Percentiles rank a stretch among this genome's conserved stretches.
These are phyloP conservation scores for Ophiocordyceps camponoti-saundersi DNA, from an alignment of 2,329 filamentous ascomycete species.

Conservation along the genomic window DNA sequence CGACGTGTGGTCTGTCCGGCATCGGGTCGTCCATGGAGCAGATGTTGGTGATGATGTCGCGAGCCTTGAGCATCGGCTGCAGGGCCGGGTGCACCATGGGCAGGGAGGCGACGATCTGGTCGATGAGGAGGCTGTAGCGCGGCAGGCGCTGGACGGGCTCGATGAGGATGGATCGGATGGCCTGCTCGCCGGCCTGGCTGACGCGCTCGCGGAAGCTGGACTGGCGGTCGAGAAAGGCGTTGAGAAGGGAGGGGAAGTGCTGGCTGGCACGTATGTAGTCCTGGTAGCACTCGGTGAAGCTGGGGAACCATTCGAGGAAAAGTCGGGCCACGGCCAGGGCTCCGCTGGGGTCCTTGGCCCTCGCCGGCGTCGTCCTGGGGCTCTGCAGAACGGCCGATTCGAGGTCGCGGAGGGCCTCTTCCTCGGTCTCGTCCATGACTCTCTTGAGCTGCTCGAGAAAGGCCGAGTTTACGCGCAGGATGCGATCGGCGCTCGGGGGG, in stretches of 20 bases:
- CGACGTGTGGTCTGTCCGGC: conserved; percentile 55
- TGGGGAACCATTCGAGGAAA: conserved; percentile 82
- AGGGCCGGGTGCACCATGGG: conserved; percentile 76
- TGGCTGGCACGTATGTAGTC: conserved; percentile 87
- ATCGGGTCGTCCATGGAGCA: conserved; percentile 71
- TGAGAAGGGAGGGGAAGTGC: conserved; percentile 68
- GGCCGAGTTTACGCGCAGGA: conserved; percentile 62
- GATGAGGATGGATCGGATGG: conserved; percentile 78
- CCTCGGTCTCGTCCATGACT: conserved; percentile 69
- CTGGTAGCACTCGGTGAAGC: conserved; percentile 79
- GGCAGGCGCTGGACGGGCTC: conserved; percentile 91
- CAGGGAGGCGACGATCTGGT: conserved; percentile 78
- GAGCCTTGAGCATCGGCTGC: conserved; percentile 66
- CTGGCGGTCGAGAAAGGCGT: conserved; percentile 59
- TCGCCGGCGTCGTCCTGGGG: conserved; percentile 20
- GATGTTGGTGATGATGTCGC: conserved; percentile 90
- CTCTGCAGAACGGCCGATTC: conserved; percentile 32
- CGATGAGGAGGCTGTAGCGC: conserved; percentile 88
- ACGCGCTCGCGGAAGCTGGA: conserved; percentile 72
- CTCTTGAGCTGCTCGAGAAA: conserved; percentile 64
- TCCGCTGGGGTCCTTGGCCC: conserved; percentile 56
- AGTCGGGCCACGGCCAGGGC: conserved; percentile 62
- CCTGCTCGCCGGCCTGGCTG: conserved; percentile 74
- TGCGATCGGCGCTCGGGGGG: conserved; percentile 61
- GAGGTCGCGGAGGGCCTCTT: conserved; percentile 62